phyloP scores from a whole-genome alignment of 768 basidiomycete genomes.

The Lactarius indigo region DNA sequence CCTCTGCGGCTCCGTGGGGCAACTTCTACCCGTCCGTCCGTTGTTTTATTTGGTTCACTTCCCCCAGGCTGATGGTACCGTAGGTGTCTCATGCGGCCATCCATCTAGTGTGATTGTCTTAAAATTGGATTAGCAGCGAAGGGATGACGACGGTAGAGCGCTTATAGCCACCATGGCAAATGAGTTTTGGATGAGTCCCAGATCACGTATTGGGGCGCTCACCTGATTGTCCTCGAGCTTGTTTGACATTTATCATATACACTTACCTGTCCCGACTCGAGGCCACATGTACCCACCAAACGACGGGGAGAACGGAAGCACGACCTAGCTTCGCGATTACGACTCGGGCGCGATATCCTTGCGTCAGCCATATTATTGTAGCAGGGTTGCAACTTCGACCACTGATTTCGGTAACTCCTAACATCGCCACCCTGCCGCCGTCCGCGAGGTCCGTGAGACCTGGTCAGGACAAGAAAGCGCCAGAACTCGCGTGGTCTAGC shows the following conservation, averaged over 20 bases:
- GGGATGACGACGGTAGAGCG: background rate
- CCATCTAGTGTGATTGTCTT: background rate
- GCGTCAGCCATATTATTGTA: background rate
- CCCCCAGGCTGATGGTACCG: background rate
- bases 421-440: background rate
- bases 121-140: background rate
- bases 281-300: slow-evolving; percentile 16
- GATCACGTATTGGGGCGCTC: background rate
- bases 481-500: background rate
- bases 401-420: background rate
- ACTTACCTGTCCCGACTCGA: background rate
- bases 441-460: background rate
- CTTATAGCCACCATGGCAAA: background rate
- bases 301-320: background rate
- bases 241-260: slow-evolving; percentile 4
- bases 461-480: background rate
- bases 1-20: background rate
- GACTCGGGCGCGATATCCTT: background rate
- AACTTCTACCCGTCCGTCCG: background rate
- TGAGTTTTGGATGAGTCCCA: background rate
- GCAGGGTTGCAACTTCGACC: background rate
- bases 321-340: background rate
- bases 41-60: background rate
- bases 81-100: background rate
- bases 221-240: background rate